Conservation (phyloP, 305 asterid species). For the Solanum hybrid region DNA sequence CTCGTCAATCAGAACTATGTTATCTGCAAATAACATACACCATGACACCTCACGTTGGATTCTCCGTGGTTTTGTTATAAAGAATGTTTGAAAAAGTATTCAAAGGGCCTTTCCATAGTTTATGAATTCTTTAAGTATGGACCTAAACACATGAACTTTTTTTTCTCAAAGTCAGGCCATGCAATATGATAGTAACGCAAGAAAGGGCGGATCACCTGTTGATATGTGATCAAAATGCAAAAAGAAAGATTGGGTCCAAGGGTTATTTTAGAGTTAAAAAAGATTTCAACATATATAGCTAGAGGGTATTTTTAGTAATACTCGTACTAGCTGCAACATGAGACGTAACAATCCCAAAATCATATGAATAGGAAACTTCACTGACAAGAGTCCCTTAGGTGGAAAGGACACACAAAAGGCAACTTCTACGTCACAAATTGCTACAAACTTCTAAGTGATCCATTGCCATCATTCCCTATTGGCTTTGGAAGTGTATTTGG, state of each 20-base stretch:
- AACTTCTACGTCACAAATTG: not conserved
- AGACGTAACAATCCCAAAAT: not conserved
- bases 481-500: not conserved
- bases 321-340: not conserved
- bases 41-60: not conserved
- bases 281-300: not conserved
- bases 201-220: not conserved
- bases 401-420: not conserved
- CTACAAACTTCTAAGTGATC: not conserved
- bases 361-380: not conserved
- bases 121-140: not conserved
- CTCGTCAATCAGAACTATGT: not conserved
- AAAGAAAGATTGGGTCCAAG: not conserved
- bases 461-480: not conserved
- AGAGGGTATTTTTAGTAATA: not conserved
- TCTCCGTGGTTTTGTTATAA: not conserved
- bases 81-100: not conserved
- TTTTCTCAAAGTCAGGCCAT: not conserved
- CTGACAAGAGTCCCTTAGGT: not conserved
- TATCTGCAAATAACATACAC: not conserved
- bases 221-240: not conserved
- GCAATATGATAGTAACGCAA: not conserved
- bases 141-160: not conserved
- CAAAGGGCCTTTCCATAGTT: not conserved
- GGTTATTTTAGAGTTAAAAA: not conserved